These are phyloP conservation scores for Biscogniauxia mediterranea DNA, from an alignment of 2,329 filamentous ascomycete genomes.

Conservation along the genomic window DNA sequence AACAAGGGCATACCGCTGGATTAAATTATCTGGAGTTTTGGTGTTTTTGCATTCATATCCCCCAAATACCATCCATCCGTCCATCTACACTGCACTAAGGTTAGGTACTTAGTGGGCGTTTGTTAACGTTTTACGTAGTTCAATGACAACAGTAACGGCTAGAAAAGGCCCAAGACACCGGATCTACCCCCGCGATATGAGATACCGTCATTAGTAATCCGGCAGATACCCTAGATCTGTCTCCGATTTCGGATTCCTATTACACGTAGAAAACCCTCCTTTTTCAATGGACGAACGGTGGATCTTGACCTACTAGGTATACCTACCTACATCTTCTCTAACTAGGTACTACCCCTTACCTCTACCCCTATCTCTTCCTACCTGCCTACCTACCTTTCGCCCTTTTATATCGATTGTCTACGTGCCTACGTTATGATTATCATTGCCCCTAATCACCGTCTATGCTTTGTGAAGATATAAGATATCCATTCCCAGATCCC, in stretches of 20 bases:
- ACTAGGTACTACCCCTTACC: not conserved
- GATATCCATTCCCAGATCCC: too few relatives aligned
- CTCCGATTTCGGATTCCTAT: not conserved
- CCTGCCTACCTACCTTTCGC: too few relatives aligned
- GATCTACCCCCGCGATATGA: not conserved
- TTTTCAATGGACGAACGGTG: not conserved
- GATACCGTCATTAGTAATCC: not conserved
- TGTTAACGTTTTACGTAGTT: too few relatives aligned
- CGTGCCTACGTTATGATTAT: too few relatives aligned
- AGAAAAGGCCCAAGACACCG: conserved; percentile 9
- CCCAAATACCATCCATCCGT: not conserved
- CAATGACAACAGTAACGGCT: conserved; percentile 5
- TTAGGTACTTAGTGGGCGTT: not conserved
- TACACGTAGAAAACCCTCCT: not conserved
- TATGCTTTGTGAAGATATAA: too few relatives aligned
- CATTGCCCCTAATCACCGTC: too few relatives aligned
- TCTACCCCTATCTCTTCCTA: not conserved
- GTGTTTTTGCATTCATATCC: conserved; percentile 4
- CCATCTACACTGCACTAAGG: too few relatives aligned
- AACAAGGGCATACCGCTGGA: not conserved
- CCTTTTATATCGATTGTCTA: too few relatives aligned
- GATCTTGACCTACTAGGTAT: not conserved
- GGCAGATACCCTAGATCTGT: not conserved
- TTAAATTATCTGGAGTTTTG: not conserved
- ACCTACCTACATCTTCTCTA: not conserved